Conservation (phyloP, 148 eudicot species). For the Polygonum aviculare region DNA sequence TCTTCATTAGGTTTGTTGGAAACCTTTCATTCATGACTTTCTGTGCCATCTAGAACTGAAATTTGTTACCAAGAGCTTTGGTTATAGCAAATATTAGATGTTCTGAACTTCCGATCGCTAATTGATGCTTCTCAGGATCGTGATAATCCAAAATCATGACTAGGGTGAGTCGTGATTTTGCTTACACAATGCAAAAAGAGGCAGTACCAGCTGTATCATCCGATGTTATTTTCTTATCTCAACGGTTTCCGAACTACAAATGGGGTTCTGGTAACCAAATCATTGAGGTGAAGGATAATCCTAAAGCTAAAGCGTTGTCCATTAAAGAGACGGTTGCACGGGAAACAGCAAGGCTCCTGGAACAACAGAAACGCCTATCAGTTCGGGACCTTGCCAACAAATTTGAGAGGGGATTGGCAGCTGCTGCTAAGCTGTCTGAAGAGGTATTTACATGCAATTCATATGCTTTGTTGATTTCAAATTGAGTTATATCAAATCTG, state of each 20-base stretch:
- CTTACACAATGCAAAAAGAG: slow-evolving; percentile 61
- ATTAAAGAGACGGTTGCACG: slow-evolving; percentile 87
- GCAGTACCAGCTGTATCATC: slow-evolving; percentile 80
- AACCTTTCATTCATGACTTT: slow-evolving; percentile 1
- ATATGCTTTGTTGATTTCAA: background rate
- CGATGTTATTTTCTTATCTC: slow-evolving; percentile 73
- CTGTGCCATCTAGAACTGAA: slow-evolving; percentile 2
- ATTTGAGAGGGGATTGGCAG: slow-evolving; percentile 95
- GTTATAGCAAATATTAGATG: background rate
- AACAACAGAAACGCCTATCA: slow-evolving; percentile 86
- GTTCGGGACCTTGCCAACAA: slow-evolving; percentile 97
- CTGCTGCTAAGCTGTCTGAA: slow-evolving; percentile 89
- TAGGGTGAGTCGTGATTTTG: slow-evolving; percentile 70
- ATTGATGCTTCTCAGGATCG: slow-evolving; percentile 1
- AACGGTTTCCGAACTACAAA: slow-evolving; percentile 84
- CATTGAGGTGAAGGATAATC: slow-evolving; percentile 60
- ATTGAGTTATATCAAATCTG: background rate
- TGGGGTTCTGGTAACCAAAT: slow-evolving; percentile 76
- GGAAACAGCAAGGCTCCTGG: slow-evolving; percentile 86
- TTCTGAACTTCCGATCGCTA: background rate
- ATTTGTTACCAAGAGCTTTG: background rate
- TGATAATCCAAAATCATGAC: slow-evolving; percentile 48
- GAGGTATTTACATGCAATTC: slow-evolving; percentile 43
- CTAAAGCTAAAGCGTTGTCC: slow-evolving; percentile 26
- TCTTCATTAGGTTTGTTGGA: background rate